These are phyloP conservation scores for Talaromyces sp. DNA, from an alignment of 2,329 filamentous ascomycete genomes.

Conservation along the genomic window DNA sequence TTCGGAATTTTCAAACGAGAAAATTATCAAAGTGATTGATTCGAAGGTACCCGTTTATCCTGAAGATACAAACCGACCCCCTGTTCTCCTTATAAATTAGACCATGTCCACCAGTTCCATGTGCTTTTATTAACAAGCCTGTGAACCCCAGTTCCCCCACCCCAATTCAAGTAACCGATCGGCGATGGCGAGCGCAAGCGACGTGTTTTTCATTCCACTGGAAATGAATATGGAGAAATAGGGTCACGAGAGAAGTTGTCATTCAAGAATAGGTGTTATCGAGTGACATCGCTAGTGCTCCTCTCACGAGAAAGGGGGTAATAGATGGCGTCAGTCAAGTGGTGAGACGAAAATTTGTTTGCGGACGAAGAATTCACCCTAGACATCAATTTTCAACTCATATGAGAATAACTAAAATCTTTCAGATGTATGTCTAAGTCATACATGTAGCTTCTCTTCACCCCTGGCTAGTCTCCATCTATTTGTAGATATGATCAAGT, in stretches of 20 bases:
- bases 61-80: conserved; percentile 7
- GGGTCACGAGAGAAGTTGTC: neutral
- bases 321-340: neutral
- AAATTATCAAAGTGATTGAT: conserved; percentile 6
- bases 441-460: conserved; percentile 14
- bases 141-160: neutral
- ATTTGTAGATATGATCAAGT: conserved; percentile 20
- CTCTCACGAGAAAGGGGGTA: neutral
- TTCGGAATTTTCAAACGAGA: neutral
- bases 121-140: neutral
- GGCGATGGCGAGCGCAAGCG: no score
- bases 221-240: neutral
- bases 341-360: neutral
- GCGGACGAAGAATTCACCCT: neutral
- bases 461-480: conserved; percentile 21
- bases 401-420: neutral
- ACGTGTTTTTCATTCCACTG: no score
- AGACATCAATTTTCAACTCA: neutral
- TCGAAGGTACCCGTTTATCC: neutral
- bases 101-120: neutral
- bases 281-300: neutral
- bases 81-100: no score
- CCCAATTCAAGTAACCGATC: neutral
- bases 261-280: neutral
- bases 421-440: neutral